Evolutionary conservation across 1,284 basidiomycete species (phyloP).

Genomic region (Prillingera fragicola): DNA sequence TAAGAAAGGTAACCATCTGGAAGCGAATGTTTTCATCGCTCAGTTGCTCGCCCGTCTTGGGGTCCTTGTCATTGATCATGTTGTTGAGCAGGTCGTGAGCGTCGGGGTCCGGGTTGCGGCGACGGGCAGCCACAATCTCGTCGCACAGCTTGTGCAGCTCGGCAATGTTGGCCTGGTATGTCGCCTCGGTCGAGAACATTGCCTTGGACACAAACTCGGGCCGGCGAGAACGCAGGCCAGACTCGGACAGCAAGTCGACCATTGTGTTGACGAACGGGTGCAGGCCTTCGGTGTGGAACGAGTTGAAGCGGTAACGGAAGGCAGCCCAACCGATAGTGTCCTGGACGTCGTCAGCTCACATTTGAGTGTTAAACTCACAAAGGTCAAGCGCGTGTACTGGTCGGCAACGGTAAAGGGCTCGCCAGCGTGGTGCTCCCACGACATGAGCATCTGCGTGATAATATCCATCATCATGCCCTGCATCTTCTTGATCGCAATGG

Average conservation of each 20-base stretch:
- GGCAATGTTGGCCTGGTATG: slow-evolving; percentile 49
- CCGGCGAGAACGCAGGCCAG: slow-evolving; percentile 45
- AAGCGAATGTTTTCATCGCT: slow-evolving; percentile 50
- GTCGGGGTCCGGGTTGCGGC: slow-evolving; percentile 25
- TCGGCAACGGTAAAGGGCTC: slow-evolving; percentile 2
- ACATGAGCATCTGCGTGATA: slow-evolving; percentile 49
- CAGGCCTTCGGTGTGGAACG: slow-evolving; percentile 32
- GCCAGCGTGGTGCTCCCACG: slow-evolving; percentile 3
- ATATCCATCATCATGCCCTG: slow-evolving; percentile 53
- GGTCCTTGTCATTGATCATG: slow-evolving; percentile 52
- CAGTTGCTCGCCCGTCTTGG: slow-evolving; percentile 50
- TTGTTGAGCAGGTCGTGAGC: slow-evolving; percentile 49
- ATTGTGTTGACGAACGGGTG: slow-evolving; percentile 49
- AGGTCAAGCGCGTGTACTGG: slow-evolving; percentile 5
- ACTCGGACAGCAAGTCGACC: slow-evolving; percentile 51
- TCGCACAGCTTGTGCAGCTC: slow-evolving; percentile 14
- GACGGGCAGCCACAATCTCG: slow-evolving; percentile 1
- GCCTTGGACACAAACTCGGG: slow-evolving; percentile 46
- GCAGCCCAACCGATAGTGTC: slow-evolving; percentile 19
- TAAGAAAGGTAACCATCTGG: slow-evolving; percentile 54
- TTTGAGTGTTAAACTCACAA: background rate
- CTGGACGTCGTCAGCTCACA: background rate
- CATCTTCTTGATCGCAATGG: slow-evolving; percentile 51
- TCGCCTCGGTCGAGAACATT: slow-evolving; percentile 43
- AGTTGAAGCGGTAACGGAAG: slow-evolving; percentile 50